A percentile compares a stretch with the other conserved stretches of the same genome.
Evolutionary conservation across 352 stramenopile species (phyloP).

Genomic region (Peronospora destructor): DNA sequence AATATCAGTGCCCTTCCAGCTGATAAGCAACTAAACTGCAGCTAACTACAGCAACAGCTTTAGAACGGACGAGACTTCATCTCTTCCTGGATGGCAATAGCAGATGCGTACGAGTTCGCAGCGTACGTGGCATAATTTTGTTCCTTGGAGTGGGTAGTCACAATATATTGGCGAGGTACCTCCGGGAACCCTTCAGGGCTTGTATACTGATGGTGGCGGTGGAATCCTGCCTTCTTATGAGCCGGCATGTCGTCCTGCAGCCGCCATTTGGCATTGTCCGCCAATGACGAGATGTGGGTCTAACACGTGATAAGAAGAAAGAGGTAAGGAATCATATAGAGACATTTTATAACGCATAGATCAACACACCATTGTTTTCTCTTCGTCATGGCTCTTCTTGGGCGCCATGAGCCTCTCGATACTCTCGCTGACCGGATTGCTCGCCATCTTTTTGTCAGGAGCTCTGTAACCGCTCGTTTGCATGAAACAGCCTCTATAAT

Average conservation of each 20-base stretch:
- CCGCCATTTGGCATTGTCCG: slow-evolving; percentile 58
- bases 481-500: not conserved
- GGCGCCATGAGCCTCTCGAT: slow-evolving; percentile 66
- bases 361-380: slow-evolving; percentile 38
- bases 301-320: slow-evolving; percentile 8
- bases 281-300: slow-evolving; percentile 43
- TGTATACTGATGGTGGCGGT: slow-evolving; percentile 53
- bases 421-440: slow-evolving; percentile 60
- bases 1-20: no score
- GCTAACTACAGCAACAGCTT: slow-evolving; percentile 13
- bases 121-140: slow-evolving; percentile 74
- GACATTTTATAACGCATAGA: not conserved
- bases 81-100: slow-evolving; percentile 72
- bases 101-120: slow-evolving; percentile 82
- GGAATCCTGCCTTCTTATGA: slow-evolving; percentile 51
- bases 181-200: slow-evolving; percentile 60
- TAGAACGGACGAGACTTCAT: slow-evolving; percentile 80
- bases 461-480: slow-evolving; percentile 23
- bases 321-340: slow-evolving; percentile 2
- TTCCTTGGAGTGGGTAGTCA: slow-evolving; percentile 58
- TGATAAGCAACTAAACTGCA: not conserved
- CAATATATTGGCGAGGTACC: slow-evolving; percentile 68
- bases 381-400: slow-evolving; percentile 42
- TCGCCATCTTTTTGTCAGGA: slow-evolving; percentile 35
- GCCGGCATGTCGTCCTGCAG: slow-evolving; percentile 53